phyloP scores from a whole-genome alignment of 2,329 filamentous ascomycete genomes.

The Alternaria brassicae region DNA sequence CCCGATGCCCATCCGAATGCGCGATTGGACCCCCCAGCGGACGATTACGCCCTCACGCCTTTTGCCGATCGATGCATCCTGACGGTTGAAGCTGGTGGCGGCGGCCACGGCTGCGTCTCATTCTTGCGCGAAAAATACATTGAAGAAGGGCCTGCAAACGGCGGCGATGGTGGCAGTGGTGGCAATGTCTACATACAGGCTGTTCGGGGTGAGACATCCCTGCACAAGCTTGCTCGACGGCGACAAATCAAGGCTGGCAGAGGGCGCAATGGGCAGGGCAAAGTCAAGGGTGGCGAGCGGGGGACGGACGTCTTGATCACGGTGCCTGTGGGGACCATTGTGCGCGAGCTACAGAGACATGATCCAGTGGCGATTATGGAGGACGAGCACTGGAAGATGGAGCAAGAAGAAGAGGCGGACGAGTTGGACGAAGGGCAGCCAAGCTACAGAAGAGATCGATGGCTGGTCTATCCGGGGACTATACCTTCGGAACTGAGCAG shows the following conservation, averaged over 20 bases:
- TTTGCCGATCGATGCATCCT: conserved; percentile 88
- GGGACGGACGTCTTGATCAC: conserved; percentile 88
- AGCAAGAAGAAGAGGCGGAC: conserved; percentile 30
- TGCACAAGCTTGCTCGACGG: conserved; percentile 86
- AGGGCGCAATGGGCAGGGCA: conserved; percentile 81
- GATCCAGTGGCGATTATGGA: conserved; percentile 79
- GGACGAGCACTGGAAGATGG: conserved; percentile 39
- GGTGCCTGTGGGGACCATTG: conserved; percentile 90
- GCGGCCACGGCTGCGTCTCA: conserved; percentile 92
- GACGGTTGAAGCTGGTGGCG: conserved; percentile 77
- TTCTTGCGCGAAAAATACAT: conserved; percentile 93
- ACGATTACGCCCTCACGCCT: conserved; percentile 81
- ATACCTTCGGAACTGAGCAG: conserved; percentile 72
- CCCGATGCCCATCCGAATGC: conserved; percentile 16
- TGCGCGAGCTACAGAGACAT: conserved; percentile 79
- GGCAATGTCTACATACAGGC: conserved; percentile 96
- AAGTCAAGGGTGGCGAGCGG: conserved; percentile 73
- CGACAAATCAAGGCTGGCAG: conserved; percentile 76
- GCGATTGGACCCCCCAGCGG: conserved; percentile 76
- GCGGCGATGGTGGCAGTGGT: conserved; percentile 90
- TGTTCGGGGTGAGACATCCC: conserved; percentile 84
- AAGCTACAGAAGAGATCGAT: conserved; percentile 70
- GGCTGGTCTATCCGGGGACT: conserved; percentile 84
- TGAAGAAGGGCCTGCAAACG: conserved; percentile 87
- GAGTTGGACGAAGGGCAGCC: conserved; percentile 43